Evolutionary conservation across 1,284 basidiomycete species (phyloP).

Genomic region (Ganoderma multipileum): DNA sequence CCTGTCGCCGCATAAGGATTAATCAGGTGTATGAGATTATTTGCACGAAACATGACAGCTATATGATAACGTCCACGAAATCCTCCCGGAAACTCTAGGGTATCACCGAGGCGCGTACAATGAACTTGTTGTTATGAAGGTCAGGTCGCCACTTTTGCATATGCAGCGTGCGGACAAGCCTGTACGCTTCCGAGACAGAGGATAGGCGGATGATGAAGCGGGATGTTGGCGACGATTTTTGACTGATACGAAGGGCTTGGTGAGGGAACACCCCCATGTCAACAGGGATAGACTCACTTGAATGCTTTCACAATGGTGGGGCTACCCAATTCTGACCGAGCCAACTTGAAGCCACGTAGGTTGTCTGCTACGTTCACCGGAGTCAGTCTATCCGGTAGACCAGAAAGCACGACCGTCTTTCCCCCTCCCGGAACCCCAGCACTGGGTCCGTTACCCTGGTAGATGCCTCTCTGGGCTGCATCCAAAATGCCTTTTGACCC

Average conservation of each 20-base stretch:
- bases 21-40: constrained; percentile 2
- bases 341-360: constrained; percentile 54
- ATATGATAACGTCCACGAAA: background rate
- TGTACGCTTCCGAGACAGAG: constrained; percentile 69
- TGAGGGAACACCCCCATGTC: constrained; percentile 1
- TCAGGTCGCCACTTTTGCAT: constrained; percentile 56
- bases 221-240: constrained; percentile 37
- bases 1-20: background rate
- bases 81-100: constrained; percentile 47
- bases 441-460: constrained; percentile 58
- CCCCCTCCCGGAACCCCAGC: constrained; percentile 56
- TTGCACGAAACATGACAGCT: constrained; percentile 4
- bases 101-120: constrained; percentile 64
- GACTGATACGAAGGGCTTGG: background rate
- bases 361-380: constrained; percentile 46
- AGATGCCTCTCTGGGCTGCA: constrained; percentile 46
- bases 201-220: constrained; percentile 58
- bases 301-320: constrained; percentile 55
- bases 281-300: constrained; percentile 47
- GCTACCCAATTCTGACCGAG: constrained; percentile 43
- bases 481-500: constrained; percentile 50
- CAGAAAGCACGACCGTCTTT: constrained; percentile 63
- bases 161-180: constrained; percentile 67
- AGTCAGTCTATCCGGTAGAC: constrained; percentile 59
- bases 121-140: constrained; percentile 48